Evolutionary conservation across 1,284 basidiomycete species (phyloP).

Genomic region (Neotropicomus parvogracilis): DNA sequence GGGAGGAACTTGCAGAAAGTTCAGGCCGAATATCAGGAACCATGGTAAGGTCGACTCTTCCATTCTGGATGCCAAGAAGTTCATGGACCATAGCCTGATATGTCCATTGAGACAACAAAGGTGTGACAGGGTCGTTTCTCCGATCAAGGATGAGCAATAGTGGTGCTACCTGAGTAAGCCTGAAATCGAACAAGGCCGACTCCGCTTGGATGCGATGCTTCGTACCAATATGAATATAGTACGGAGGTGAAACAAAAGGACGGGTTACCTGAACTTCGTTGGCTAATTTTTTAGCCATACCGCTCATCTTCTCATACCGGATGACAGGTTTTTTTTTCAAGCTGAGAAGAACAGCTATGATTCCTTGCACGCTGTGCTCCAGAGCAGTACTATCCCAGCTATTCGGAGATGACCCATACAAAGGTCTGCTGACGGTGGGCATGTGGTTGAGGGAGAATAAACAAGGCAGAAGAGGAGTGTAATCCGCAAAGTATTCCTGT

Average conservation of each 20-base stretch:
- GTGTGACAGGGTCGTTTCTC: conserved; percentile 96
- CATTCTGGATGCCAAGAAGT: conserved; percentile 90
- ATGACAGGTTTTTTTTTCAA: conserved; percentile 95
- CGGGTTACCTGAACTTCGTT: conserved; percentile 73
- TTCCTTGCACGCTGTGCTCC: conserved; percentile 74
- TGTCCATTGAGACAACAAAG: conserved; percentile 97
- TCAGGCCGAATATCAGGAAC: conserved; percentile 89
- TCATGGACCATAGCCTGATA: conserved; percentile 99
- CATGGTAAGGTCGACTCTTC: conserved; percentile 80
- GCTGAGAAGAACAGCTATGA: conserved; percentile 87
- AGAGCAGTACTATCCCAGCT: conserved; percentile 75
- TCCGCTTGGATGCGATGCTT: conserved; percentile 74
- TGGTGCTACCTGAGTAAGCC: conserved; percentile 71
- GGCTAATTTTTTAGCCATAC: conserved; percentile 88
- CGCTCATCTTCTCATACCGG: conserved; percentile 91
- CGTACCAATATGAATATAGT: conserved; percentile 9
- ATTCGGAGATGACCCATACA: conserved; percentile 68
- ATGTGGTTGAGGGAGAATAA: conserved; percentile 87
- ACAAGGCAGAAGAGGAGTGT: conserved; percentile 80
- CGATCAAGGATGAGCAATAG: conserved; percentile 82
- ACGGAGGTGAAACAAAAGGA: not conserved
- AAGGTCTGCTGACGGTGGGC: conserved; percentile 56
- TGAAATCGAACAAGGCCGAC: conserved; percentile 72
- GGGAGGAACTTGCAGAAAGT: conserved; percentile 59
- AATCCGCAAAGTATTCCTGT: conserved; percentile 96